Conservation (phyloP, 2,329 filamentous ascomycete genomes). For the Xylogone sp. region DNA sequence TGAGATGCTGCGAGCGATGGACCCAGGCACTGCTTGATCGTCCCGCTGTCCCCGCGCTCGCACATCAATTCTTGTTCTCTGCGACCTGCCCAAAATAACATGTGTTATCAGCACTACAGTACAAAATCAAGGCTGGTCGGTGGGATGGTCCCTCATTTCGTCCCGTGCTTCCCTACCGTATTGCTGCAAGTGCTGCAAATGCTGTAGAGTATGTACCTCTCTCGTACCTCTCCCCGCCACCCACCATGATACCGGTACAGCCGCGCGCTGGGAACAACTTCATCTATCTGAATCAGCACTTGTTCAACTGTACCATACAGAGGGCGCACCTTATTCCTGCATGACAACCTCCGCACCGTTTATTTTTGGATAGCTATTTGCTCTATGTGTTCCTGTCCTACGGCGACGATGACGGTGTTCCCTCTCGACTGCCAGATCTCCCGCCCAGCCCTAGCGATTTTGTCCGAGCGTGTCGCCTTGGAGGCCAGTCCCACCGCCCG, state of each 20-base stretch:
- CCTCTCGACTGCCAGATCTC: not conserved
- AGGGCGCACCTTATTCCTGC: too few species aligned
- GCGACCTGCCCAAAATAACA: not conserved
- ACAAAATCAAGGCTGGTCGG: too few species aligned
- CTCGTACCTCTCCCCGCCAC: not conserved
- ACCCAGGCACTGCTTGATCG: conserved; percentile 13
- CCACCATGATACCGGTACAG: not conserved
- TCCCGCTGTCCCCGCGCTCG: conserved; percentile 11
- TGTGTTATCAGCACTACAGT: not conserved
- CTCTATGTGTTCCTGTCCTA: not conserved
- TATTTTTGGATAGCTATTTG: too few species aligned
- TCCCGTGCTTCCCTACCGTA: too few species aligned
- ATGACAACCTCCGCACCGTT: too few species aligned
- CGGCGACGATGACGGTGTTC: not conserved
- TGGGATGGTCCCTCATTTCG: too few species aligned
- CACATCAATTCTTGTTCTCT: not conserved
- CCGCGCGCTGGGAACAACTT: not conserved
- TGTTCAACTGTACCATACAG: not conserved
- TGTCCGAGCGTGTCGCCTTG: conserved; percentile 7
- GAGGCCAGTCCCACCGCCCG: not conserved
- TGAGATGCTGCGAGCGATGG: conserved; percentile 2
- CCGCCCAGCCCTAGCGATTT: not conserved
- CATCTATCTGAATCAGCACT: not conserved
- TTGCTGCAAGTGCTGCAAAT: too few species aligned
- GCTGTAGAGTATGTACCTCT: too few species aligned